phyloP scores from a whole-genome alignment of 257 asterid species.

The Avicennia marina region DNA sequence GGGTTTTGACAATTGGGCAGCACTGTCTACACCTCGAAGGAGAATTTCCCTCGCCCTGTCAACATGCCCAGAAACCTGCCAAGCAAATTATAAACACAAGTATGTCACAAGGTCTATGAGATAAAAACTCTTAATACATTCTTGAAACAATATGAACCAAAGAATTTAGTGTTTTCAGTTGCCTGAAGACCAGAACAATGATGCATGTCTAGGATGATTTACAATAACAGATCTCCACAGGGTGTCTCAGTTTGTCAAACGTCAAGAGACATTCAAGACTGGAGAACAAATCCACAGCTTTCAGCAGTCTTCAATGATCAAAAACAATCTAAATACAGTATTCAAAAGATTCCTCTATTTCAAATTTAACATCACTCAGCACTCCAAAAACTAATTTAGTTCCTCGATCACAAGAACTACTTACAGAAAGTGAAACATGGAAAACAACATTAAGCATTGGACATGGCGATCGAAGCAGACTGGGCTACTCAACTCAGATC shows the following conservation, averaged over 20 bases:
- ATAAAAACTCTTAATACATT: background rate
- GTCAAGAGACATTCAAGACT: background rate
- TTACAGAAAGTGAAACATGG: too few relatives aligned
- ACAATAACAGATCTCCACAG: background rate
- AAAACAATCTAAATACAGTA: background rate
- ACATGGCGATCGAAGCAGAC: too few relatives aligned
- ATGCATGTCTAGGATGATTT: background rate
- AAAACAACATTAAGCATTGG: too few relatives aligned
- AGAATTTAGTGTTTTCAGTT: too few relatives aligned
- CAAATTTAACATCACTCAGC: too few relatives aligned
- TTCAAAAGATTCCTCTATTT: background rate
- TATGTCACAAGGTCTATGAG: background rate
- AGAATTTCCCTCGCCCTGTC: conserved; percentile 55
- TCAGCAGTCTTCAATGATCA: background rate
- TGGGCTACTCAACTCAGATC: too few relatives aligned
- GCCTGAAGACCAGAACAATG: too few relatives aligned
- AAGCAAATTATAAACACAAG: conserved; percentile 1
- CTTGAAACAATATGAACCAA: background rate
- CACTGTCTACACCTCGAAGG: conserved; percentile 62
- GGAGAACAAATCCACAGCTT: background rate
- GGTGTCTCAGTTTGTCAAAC: background rate
- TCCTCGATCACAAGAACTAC: too few relatives aligned
- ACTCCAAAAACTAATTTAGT: too few relatives aligned
- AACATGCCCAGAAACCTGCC: conserved; percentile 63
- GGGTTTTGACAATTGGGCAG: conserved; percentile 72